Conservation (phyloP, 306 rosid genomes). For the Corylus avellana region DNA sequence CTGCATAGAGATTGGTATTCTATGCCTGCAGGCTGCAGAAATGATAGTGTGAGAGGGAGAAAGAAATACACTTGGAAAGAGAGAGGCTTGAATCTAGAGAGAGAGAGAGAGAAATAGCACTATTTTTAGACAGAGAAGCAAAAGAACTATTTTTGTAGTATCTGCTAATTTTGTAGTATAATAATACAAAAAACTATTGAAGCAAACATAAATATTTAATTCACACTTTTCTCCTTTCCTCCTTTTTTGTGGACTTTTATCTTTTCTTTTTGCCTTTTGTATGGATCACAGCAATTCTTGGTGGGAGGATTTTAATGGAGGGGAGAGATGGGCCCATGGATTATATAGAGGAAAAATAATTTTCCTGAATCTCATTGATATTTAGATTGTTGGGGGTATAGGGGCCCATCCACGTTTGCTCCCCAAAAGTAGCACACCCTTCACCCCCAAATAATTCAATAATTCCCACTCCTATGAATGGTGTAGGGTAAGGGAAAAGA, state of each 20-base stretch:
- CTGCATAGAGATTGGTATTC: conserved; percentile 28
- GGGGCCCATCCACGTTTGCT: conserved; percentile 77
- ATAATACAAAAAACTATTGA: conserved; percentile 12
- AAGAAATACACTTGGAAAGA: conserved; percentile 21
- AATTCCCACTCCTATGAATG: conserved; percentile 21
- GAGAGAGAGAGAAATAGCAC: neutral
- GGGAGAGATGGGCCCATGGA: conserved; percentile 32
- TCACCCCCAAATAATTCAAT: conserved; percentile 47
- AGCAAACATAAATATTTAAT: neutral
- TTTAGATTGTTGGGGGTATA: conserved; percentile 52
- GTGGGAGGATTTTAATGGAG: conserved; percentile 42
- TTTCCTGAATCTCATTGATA: conserved; percentile 45
- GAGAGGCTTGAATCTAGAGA: neutral
- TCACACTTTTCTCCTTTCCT: conserved; percentile 29
- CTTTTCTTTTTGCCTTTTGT: neutral
- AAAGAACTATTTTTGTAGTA: conserved; percentile 7
- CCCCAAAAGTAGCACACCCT: conserved; percentile 90
- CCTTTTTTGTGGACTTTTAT: conserved; percentile 9
- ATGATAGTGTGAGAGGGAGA: conserved; percentile 10
- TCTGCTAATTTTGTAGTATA: conserved; percentile 9
- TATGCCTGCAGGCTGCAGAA: conserved; percentile 1
- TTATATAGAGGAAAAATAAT: conserved; percentile 1
- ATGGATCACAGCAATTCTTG: conserved; percentile 42
- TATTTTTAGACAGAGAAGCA: conserved; percentile 14
- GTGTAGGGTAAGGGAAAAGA: conserved; percentile 3